Conservation (phyloP, 495 filamentous ascomycete species). For the Penicillium diatomitis region DNA sequence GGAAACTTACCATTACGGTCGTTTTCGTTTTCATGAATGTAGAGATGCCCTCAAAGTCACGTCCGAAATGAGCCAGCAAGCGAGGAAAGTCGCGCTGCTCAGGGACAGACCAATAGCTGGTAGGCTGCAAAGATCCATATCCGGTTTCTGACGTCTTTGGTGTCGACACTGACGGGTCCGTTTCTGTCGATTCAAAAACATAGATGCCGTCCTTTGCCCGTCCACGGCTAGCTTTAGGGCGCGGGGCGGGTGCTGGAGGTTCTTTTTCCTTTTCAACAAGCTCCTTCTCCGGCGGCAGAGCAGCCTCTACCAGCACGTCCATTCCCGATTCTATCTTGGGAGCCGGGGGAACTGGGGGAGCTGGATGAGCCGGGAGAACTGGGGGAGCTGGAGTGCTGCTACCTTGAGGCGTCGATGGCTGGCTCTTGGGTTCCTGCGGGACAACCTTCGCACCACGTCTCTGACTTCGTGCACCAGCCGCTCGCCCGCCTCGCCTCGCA, state of each 20-base stretch:
- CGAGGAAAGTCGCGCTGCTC: conserved; percentile 77
- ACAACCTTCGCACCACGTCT: conserved; percentile 24
- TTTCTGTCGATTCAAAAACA: conserved; percentile 34
- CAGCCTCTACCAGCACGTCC: conserved; percentile 21
- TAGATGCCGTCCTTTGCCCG: conserved; percentile 32
- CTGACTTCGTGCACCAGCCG: conserved; percentile 30
- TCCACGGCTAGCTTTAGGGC: conserved; percentile 24
- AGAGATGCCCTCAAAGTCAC: conserved; percentile 79
- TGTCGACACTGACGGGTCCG: conserved; percentile 21
- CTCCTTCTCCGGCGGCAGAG: conserved; percentile 13
- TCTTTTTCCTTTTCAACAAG: conserved; percentile 19
- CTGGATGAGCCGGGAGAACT: conserved; percentile 16
- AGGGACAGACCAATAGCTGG: conserved; percentile 96
- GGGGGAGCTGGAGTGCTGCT: neutral
- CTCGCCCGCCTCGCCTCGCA: conserved; percentile 38
- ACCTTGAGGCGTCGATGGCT: conserved; percentile 12
- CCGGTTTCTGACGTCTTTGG: conserved; percentile 23
- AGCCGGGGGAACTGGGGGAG: conserved; percentile 9
- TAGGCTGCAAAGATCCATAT: conserved; percentile 53
- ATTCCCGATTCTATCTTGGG: conserved; percentile 26
- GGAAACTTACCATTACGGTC: conserved; percentile 68
- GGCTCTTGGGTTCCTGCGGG: conserved; percentile 24
- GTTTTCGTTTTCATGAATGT: conserved; percentile 86
- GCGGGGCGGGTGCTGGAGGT: conserved; percentile 14
- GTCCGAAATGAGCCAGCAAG: conserved; percentile 73